Conservation (phyloP, 2,329 filamentous ascomycete genomes). For the Coniochaeta sp. region DNA sequence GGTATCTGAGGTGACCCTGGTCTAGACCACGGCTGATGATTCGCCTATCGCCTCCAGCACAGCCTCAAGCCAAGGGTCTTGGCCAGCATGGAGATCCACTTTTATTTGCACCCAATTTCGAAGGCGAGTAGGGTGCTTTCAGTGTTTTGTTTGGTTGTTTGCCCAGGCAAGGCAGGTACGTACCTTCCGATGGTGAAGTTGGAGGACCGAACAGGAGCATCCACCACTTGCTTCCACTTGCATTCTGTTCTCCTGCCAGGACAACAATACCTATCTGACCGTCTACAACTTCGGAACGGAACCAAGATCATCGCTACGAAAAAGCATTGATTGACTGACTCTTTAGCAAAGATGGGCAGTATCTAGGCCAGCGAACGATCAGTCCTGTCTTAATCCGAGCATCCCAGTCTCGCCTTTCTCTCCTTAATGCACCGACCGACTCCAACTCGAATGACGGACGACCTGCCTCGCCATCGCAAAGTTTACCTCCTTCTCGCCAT, state of each 20-base stretch:
- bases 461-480: not conserved
- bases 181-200: not conserved
- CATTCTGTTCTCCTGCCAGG: too few species aligned
- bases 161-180: not conserved
- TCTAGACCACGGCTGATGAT: not conserved
- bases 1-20: not conserved
- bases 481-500: not conserved
- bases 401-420: not conserved
- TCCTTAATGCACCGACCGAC: slow-evolving; percentile 1
- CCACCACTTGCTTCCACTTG: not conserved
- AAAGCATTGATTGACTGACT: too few species aligned
- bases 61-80: not conserved
- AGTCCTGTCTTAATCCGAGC: not conserved
- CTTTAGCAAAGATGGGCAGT: slow-evolving; percentile 1
- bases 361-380: not conserved
- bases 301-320: too few species aligned
- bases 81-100: not conserved
- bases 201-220: not conserved
- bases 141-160: not conserved
- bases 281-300: too few species aligned
- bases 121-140: not conserved
- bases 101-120: not conserved
- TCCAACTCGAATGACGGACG: slow-evolving; percentile 1
- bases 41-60: not conserved
- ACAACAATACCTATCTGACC: too few species aligned